A percentile compares a stretch with the other conserved stretches of the same genome.
Evolutionary conservation across 495 filamentous ascomycete genomes (phyloP).

Genomic region (Podospora pseudocomata): DNA sequence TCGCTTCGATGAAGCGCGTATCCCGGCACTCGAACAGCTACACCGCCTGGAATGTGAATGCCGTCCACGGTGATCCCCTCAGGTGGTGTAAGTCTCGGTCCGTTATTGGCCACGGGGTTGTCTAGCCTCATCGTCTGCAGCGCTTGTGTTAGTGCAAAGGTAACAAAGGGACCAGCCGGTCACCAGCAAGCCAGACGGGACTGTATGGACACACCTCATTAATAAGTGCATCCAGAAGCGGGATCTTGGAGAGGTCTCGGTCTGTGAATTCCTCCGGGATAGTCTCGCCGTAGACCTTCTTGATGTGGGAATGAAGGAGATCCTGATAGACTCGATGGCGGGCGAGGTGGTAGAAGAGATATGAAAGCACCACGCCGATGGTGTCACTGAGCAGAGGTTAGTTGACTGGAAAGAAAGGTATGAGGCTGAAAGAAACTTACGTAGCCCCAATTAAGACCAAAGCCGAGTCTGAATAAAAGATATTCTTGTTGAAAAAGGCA

Average conservation of each 20-base stretch:
- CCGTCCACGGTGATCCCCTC: conserved; percentile 48
- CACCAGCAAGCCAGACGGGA: too few species aligned
- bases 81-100: conserved; percentile 43
- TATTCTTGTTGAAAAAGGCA: conserved; percentile 18
- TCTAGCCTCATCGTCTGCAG: conserved; percentile 47
- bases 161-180: too few species aligned
- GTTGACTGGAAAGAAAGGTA: too few species aligned
- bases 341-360: conserved; percentile 21
- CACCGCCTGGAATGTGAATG: conserved; percentile 42
- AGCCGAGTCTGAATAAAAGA: conserved; percentile 19
- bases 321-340: conserved; percentile 6
- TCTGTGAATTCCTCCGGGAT: conserved; percentile 16
- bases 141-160: too few species aligned
- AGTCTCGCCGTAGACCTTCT: conserved; percentile 14
- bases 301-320: conserved; percentile 11
- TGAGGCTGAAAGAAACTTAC: background rate
- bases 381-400: conserved; percentile 15
- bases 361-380: conserved; percentile 19
- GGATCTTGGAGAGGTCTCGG: conserved; percentile 16
- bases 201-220: conserved; percentile 34
- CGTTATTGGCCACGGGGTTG: conserved; percentile 46
- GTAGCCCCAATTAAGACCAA: conserved; percentile 21
- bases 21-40: conserved; percentile 40
- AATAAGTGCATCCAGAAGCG: conserved; percentile 47
- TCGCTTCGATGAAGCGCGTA: conserved; percentile 36